phyloP scores from a whole-genome alignment of 495 filamentous ascomycete species.

The Annulohypoxylon maeteangense region DNA sequence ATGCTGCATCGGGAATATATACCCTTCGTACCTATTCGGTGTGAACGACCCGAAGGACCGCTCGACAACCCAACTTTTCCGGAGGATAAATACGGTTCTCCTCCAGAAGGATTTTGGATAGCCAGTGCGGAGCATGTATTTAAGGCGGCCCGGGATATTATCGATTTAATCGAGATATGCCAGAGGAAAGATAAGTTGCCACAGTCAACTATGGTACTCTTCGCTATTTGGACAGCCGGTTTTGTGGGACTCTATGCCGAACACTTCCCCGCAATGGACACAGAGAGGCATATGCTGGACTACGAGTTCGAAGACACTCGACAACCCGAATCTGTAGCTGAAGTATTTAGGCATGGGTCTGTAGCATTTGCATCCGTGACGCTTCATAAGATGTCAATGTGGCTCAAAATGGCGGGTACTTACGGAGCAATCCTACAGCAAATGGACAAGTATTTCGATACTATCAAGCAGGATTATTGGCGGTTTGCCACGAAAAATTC shows the following conservation, averaged over 20 bases:
- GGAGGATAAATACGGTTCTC: conserved; percentile 58
- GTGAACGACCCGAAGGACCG: conserved; percentile 74
- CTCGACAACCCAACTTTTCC: conserved; percentile 76
- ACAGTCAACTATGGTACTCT: conserved; percentile 83
- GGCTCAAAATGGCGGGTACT: conserved; percentile 75
- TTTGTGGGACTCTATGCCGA: conserved; percentile 76
- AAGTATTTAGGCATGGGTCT: conserved; percentile 51
- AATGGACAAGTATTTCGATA: conserved; percentile 74
- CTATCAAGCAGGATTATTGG: conserved; percentile 69
- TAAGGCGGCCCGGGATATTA: conserved; percentile 75
- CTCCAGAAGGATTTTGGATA: conserved; percentile 74
- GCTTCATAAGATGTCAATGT: conserved; percentile 68
- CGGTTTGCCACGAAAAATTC: conserved; percentile 44
- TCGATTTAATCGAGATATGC: conserved; percentile 79
- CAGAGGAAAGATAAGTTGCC: conserved; percentile 73
- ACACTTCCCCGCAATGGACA: conserved; percentile 84
- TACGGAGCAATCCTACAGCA: conserved; percentile 75
- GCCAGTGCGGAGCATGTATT: conserved; percentile 79
- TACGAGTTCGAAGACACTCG: conserved; percentile 44
- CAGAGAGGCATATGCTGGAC: conserved; percentile 66
- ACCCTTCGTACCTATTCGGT: conserved; percentile 81
- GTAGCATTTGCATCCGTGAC: conserved; percentile 55
- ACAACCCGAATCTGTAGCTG: conserved; percentile 43
- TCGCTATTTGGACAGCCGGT: conserved; percentile 83
- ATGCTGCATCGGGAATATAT: conserved; percentile 85